These are phyloP conservation scores for Flueggea neowawraea DNA, from an alignment of 441 rosid genomes.

Conservation along the genomic window DNA sequence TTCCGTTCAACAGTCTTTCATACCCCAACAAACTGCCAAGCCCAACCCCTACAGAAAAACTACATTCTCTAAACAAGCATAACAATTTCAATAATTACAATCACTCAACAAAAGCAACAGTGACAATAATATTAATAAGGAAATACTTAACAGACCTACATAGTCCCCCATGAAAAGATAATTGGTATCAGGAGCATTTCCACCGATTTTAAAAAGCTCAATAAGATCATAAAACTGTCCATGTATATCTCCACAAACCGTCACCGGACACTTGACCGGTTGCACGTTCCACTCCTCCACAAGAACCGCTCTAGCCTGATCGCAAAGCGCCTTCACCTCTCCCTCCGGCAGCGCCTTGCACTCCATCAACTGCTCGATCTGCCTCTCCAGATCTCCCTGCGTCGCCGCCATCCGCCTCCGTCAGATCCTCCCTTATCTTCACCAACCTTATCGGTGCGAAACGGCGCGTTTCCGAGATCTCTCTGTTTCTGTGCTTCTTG, in stretches of 20 bases:
- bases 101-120: background rate
- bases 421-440: constrained; percentile 26
- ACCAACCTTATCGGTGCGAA: constrained; percentile 13
- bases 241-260: constrained; percentile 98
- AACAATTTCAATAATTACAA: background rate
- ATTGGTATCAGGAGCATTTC: constrained; percentile 94
- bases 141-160: constrained; percentile 57
- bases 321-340: constrained; percentile 93
- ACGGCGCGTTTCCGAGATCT: constrained; percentile 22
- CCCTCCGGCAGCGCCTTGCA: constrained; percentile 88
- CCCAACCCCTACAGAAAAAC: too few relatives aligned
- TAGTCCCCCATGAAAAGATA: constrained; percentile 99
- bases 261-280: constrained; percentile 98
- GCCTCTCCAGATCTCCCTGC: constrained; percentile 93
- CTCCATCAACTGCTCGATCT: constrained; percentile 98
- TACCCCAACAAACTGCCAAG: too few relatives aligned
- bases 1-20: too few relatives aligned
- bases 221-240: constrained; percentile 97
- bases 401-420: constrained; percentile 35
- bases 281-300: constrained; percentile 99
- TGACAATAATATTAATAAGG: background rate
- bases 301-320: constrained; percentile 90
- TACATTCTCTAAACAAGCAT: too few relatives aligned
- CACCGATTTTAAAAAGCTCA: constrained; percentile 95
- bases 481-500: constrained; percentile 26